Base-by-base conservation (phyloP, 225 moss, liverwort and hornwort species). In the Neckera pumila region DNA sequence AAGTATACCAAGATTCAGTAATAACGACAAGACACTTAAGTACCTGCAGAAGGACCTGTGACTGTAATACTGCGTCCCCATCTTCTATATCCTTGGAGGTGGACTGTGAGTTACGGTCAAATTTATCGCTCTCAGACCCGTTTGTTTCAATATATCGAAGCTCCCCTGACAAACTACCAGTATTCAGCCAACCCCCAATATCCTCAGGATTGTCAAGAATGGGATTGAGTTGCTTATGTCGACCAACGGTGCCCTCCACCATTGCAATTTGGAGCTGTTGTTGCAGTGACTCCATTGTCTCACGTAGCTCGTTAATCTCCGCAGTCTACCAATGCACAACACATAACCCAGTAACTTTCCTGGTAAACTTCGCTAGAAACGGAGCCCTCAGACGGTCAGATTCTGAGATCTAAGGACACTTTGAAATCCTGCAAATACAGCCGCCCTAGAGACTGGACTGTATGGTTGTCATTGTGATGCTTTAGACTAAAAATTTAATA, bases 31-130 rank as follows among this genome's bases (percentile, higher is more conserved):
- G 47, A 81, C 33, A 57, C 25, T 49, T 49, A 64, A 90, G 90
- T 79, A 97, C 98, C 98, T 97, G 97, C 91, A 96, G 89, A 87
- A 94, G 91, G 61, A 97, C 67, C 92, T 96, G 97, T 69, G 96
- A 92, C 66, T 95, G 98, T 82, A 95, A 85, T 45, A 84, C 80
- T 56, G 91, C 77, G 74, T 93, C 90, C 49, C 94, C 94, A 30
- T 93, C 95, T 83, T 95, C 94, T 17, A 95, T 89, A 88, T 95
- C 97, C 91, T 94, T 95, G 76, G 97, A 98, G 87, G 94, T 95
- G 75, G 94, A 81, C 85, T 93, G 94, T 56, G 97, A 97, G 58
- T 94, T 94, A 66, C 88, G 93, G 42, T 82, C 91, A 89, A 91
- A 88, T 85, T 90, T 91, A 76, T 95, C 97, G 88, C 92, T 92